phyloP scores from a whole-genome alignment of 768 basidiomycete genomes.

The Panellus pusillus region DNA sequence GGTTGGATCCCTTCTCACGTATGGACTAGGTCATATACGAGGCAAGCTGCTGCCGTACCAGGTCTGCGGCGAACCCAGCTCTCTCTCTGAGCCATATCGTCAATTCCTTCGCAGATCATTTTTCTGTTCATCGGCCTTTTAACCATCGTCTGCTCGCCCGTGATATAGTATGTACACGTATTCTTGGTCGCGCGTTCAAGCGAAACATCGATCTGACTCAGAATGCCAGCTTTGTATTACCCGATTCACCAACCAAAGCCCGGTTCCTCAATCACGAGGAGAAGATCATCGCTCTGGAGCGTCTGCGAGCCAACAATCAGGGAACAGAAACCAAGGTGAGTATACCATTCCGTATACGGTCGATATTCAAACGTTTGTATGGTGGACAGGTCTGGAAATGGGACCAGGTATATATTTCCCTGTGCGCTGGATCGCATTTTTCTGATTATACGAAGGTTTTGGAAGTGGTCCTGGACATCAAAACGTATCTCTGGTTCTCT shows the following conservation, averaged over 20 bases:
- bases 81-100: background rate
- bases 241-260: constrained; percentile 44
- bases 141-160: constrained; percentile 39
- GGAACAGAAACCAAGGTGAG: constrained; percentile 41
- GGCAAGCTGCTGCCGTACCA: constrained; percentile 41
- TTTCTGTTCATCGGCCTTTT: constrained; percentile 46
- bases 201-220: no score
- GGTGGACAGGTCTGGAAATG: constrained; percentile 35
- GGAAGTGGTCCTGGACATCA: constrained; percentile 38
- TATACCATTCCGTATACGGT: no score
- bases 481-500: constrained; percentile 43
- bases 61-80: constrained; percentile 19
- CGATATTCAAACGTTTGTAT: no score
- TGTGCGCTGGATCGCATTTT: no score
- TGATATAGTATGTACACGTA: constrained; percentile 30
- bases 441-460: background rate
- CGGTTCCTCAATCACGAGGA: constrained; percentile 41
- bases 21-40: constrained; percentile 40
- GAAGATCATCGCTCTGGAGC: constrained; percentile 41
- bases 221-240: constrained; percentile 36
- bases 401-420: constrained; percentile 34
- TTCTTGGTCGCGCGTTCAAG: no score
- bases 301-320: constrained; percentile 44
- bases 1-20: constrained; percentile 45
- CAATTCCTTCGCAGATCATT: constrained; percentile 30